Evolutionary conservation across 2,329 filamentous ascomycete genomes (phyloP).

Genomic region (Penicillium sp.): DNA sequence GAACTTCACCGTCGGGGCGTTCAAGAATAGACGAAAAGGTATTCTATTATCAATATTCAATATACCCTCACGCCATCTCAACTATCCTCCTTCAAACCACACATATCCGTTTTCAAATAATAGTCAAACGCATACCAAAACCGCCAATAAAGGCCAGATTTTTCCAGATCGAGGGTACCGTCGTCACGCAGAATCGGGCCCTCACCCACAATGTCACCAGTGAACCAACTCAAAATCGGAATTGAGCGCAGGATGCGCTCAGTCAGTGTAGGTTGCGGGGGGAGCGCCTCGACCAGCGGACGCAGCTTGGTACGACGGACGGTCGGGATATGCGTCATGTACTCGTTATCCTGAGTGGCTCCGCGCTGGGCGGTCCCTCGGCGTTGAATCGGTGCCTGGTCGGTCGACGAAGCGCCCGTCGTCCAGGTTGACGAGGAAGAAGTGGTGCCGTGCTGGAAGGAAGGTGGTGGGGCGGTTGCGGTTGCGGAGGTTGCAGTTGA

Average conservation of each 20-base stretch:
- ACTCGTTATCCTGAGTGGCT: slow-evolving; percentile 42
- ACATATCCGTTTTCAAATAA: slow-evolving; percentile 58
- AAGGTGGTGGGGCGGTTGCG: slow-evolving; percentile 20
- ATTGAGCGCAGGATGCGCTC: slow-evolving; percentile 63
- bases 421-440: slow-evolving; percentile 6
- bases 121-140: slow-evolving; percentile 57
- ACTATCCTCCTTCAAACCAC: slow-evolving; percentile 54
- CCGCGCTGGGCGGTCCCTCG: slow-evolving; percentile 21
- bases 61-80: slow-evolving; percentile 20
- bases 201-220: slow-evolving; percentile 50
- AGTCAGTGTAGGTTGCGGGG: slow-evolving; percentile 62
- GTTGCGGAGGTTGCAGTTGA: slow-evolving; percentile 20
- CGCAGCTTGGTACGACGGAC: slow-evolving; percentile 63
- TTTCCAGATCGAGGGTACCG: slow-evolving; percentile 64
- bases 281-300: slow-evolving; percentile 66
- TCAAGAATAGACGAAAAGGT: background rate
- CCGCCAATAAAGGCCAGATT: slow-evolving; percentile 58
- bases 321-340: slow-evolving; percentile 59
- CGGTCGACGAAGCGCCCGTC: slow-evolving; percentile 17
- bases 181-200: slow-evolving; percentile 46
- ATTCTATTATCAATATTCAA: background rate
- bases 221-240: slow-evolving; percentile 69
- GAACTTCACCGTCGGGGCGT: background rate
- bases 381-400: slow-evolving; percentile 29
- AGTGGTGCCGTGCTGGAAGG: background rate